These are phyloP conservation scores for Multifurca ochricompacta DNA, from an alignment of 768 basidiomycete species.

Conservation along the genomic window DNA sequence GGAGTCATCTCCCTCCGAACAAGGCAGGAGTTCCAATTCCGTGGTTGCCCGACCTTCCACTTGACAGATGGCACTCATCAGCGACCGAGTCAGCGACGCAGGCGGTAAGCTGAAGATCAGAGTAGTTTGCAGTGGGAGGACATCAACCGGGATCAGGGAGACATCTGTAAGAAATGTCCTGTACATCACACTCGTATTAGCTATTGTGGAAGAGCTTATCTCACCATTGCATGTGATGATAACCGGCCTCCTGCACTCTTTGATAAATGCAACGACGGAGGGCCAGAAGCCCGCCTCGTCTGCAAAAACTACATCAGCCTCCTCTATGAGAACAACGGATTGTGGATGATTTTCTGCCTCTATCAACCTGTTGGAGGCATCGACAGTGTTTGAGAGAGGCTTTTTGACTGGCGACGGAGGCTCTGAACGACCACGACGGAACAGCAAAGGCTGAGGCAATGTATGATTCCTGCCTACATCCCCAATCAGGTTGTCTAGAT, in stretches of 20 bases:
- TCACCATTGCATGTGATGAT: constrained; percentile 93
- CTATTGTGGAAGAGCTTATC: constrained; percentile 22
- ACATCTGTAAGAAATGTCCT: constrained; percentile 42
- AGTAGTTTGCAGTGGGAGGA: constrained; percentile 70
- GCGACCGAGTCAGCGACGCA: constrained; percentile 19
- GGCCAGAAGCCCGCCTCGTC: constrained; percentile 86
- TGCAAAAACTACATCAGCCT: constrained; percentile 88
- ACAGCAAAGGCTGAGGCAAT: constrained; percentile 16
- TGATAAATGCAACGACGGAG: constrained; percentile 72
- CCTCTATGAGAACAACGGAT: constrained; percentile 87
- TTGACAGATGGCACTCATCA: constrained; percentile 20
- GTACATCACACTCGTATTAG: constrained; percentile 13
- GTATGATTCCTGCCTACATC: constrained; percentile 93
- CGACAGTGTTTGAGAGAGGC: neutral
- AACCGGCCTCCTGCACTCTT: constrained; percentile 78
- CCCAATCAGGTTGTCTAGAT: constrained; percentile 74
- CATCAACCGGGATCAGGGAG: constrained; percentile 57
- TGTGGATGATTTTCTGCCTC: constrained; percentile 34
- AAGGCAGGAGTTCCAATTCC: neutral
- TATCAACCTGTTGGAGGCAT: neutral
- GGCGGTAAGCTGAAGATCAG: constrained; percentile 47
- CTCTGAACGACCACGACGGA: constrained; percentile 17
- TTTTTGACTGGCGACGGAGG: constrained; percentile 10
- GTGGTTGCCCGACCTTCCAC: constrained; percentile 14
- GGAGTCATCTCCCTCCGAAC: neutral